These are phyloP conservation scores for Fusarium marasasianum DNA, from an alignment of 2,329 filamentous ascomycete genomes.

Conservation along the genomic window DNA sequence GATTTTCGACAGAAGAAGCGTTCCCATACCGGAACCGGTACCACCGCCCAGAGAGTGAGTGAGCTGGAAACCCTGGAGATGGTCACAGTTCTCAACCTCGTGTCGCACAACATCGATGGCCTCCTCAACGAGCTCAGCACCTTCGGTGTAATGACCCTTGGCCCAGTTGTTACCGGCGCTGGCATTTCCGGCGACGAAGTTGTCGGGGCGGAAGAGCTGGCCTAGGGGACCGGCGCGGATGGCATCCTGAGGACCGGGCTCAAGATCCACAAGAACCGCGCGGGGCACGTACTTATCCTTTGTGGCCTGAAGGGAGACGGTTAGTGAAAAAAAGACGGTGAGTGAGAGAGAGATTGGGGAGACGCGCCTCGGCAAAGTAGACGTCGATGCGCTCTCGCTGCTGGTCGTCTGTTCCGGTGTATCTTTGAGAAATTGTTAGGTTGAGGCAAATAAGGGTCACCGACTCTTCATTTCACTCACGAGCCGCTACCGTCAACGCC, in stretches of 20 bases:
- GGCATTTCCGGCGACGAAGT: slow-evolving; percentile 99
- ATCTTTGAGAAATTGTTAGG: slow-evolving; percentile 17
- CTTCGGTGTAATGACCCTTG: slow-evolving; percentile 99
- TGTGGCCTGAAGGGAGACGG: slow-evolving; percentile 70
- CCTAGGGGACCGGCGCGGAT: slow-evolving; percentile 98
- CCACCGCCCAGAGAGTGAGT: slow-evolving; percentile 99
- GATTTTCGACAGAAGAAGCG: slow-evolving; percentile 99
- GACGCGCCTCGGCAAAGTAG: slow-evolving; percentile 85
- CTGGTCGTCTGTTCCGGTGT: slow-evolving; percentile 97
- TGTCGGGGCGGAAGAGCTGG: slow-evolving; percentile 99
- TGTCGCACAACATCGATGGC: slow-evolving; percentile 98
- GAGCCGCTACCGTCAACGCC: slow-evolving; percentile 96
- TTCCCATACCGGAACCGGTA: slow-evolving; percentile 99
- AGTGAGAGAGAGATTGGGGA: not conserved
- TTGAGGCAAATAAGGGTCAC: not conserved
- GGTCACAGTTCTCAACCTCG: slow-evolving; percentile 98
- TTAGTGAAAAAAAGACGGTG: not conserved
- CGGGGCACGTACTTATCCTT: slow-evolving; percentile 99
- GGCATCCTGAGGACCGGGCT: slow-evolving; percentile 99
- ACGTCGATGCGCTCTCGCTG: slow-evolving; percentile 99
- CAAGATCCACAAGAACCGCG: slow-evolving; percentile 98
- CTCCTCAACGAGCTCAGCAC: slow-evolving; percentile 97
- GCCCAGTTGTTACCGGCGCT: slow-evolving; percentile 99
- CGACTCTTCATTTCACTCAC: slow-evolving; percentile 55
- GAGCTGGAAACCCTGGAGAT: slow-evolving; percentile 99